A percentile compares a stretch with the other conserved stretches of the same genome.
These are phyloP conservation scores for Neodidymelliopsis sp. DNA, from an alignment of 2,329 filamentous ascomycete genomes.

Conservation along the genomic window DNA sequence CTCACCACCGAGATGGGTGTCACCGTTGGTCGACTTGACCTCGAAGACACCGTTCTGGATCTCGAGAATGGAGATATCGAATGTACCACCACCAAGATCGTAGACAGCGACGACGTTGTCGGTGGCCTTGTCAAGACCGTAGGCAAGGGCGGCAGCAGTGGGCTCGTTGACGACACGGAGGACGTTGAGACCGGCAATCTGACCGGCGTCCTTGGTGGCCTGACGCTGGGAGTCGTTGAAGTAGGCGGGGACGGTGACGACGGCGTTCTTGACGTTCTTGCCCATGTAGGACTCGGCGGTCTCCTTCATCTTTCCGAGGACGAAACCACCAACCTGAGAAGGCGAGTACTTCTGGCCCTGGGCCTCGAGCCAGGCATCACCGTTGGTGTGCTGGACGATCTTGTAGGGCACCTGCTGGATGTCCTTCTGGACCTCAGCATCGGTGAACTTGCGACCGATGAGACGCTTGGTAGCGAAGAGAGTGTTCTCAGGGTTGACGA, in stretches of 20 bases:
- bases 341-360: slow-evolving; percentile 96
- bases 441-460: slow-evolving; percentile 96
- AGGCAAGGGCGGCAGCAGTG: slow-evolving; percentile 92
- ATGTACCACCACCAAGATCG: slow-evolving; percentile 97
- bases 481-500: slow-evolving; percentile 98
- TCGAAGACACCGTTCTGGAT: slow-evolving; percentile 98
- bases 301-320: slow-evolving; percentile 99
- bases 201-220: slow-evolving; percentile 96
- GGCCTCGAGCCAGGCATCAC: slow-evolving; percentile 94
- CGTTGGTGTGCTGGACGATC: slow-evolving; percentile 96
- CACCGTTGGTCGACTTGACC: slow-evolving; percentile 99
- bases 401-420: slow-evolving; percentile 98
- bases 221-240: slow-evolving; percentile 99
- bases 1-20: slow-evolving; percentile 97
- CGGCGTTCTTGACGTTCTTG: slow-evolving; percentile 92
- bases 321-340: slow-evolving; percentile 96
- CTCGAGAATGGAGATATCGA: slow-evolving; percentile 97
- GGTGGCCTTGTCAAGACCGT: slow-evolving; percentile 93
- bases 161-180: slow-evolving; percentile 98
- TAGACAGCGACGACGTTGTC: slow-evolving; percentile 93
- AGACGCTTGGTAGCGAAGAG: slow-evolving; percentile 98
- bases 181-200: slow-evolving; percentile 95
- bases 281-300: slow-evolving; percentile 92
- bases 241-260: slow-evolving; percentile 96
- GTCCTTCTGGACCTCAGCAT: slow-evolving; percentile 92